Percentiles rank a stretch among this genome's conserved stretches.
Conservation (phyloP, 2,329 filamentous ascomycete genomes). For the Paecilomyces sp. region DNA sequence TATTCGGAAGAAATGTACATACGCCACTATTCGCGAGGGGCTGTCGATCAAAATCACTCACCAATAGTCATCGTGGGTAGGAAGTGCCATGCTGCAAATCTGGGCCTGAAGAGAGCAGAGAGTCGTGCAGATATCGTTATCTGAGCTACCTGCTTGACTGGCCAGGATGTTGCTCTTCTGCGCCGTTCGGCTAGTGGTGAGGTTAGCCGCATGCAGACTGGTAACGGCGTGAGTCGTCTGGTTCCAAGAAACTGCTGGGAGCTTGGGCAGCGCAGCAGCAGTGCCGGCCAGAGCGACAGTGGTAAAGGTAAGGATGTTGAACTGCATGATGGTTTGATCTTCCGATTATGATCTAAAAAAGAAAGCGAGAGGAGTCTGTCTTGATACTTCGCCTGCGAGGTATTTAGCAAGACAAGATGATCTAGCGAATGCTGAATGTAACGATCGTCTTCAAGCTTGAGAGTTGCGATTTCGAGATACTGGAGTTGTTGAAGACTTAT, state of each 20-base stretch:
- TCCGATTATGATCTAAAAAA: neutral
- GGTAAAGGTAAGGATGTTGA: slow-evolving; percentile 8
- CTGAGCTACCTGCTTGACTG: neutral
- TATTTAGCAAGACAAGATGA: neutral
- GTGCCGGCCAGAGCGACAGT: slow-evolving; percentile 11
- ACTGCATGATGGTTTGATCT: slow-evolving; percentile 11
- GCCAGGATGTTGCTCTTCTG: neutral
- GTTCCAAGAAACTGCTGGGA: neutral
- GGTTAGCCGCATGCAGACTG: neutral
- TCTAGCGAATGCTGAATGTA: neutral
- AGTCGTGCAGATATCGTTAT: slow-evolving; percentile 10
- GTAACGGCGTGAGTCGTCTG: neutral
- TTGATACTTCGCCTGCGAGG: neutral
- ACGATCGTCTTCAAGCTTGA: neutral
- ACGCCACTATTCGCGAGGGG: neutral
- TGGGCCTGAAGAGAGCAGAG: slow-evolving; percentile 17
- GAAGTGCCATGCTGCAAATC: slow-evolving; percentile 16
- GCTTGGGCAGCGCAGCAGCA: slow-evolving; percentile 8
- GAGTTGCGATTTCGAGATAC: neutral
- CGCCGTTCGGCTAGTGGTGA: neutral
- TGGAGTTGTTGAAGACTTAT: neutral
- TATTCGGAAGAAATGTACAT: neutral
- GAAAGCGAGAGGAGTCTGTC: neutral
- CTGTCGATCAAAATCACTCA: slow-evolving; percentile 6
- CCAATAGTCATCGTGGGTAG: slow-evolving; percentile 19